Evolutionary conservation across 306 rosid species (phyloP).

Genomic region (Vachellia pachyceras): DNA sequence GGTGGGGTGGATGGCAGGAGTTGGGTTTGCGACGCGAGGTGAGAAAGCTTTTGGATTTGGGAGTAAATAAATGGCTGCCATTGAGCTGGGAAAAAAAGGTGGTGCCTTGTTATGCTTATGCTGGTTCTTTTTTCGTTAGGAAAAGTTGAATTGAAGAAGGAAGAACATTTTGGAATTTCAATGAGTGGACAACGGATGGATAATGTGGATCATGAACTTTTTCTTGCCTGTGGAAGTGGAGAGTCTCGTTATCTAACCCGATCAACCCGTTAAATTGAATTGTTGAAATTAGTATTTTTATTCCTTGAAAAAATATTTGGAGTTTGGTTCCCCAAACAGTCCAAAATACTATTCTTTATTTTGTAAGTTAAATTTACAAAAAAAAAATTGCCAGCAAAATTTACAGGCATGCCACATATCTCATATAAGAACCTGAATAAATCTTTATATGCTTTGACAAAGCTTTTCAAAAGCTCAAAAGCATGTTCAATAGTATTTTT

Average conservation of each 20-base stretch:
- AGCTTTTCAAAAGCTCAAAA: too few relatives aligned
- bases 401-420: too few relatives aligned
- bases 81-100: conserved; percentile 25
- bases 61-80: conserved; percentile 65
- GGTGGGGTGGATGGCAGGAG: conserved; percentile 44
- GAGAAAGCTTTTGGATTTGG: conserved; percentile 68
- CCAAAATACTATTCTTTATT: too few relatives aligned
- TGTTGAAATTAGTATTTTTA: neutral
- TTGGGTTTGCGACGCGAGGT: conserved; percentile 61
- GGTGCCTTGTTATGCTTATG: conserved; percentile 7
- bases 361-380: too few relatives aligned
- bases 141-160: conserved; percentile 16
- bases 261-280: neutral
- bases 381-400: too few relatives aligned
- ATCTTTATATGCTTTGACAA: too few relatives aligned
- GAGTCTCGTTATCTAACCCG: neutral
- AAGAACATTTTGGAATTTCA: conserved; percentile 25
- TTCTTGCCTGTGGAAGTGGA: neutral
- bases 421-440: neutral
- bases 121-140: neutral
- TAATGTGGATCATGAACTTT: conserved; percentile 59
- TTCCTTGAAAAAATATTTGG: neutral
- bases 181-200: conserved; percentile 82
- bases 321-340: neutral
- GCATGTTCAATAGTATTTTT: too few relatives aligned